Evolutionary conservation across 192 early-diverging fungal species (phyloP).

Genomic region (Coemansia brasiliensis): DNA sequence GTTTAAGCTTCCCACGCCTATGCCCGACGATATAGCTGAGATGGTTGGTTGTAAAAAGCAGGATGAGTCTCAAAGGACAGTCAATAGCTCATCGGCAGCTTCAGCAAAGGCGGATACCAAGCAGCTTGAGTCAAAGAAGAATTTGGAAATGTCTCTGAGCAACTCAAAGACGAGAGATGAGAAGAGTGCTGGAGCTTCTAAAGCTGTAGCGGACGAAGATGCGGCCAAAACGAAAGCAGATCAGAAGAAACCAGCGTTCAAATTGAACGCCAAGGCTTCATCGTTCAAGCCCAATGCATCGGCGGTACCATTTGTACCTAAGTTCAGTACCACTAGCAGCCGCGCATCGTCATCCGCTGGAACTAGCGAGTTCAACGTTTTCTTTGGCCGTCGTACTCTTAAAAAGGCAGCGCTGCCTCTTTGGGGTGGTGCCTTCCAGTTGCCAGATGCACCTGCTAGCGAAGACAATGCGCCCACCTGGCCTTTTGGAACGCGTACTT

Average conservation of each 20-base stretch:
- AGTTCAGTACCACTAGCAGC: slow-evolving; percentile 45
- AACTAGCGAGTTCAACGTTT: slow-evolving; percentile 34
- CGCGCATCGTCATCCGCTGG: slow-evolving; percentile 38
- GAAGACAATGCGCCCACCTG: slow-evolving; percentile 38
- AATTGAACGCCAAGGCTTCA: slow-evolving; percentile 72
- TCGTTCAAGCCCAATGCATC: slow-evolving; percentile 76
- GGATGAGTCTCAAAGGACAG: slow-evolving; percentile 14
- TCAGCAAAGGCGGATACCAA: neutral
- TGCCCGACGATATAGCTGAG: slow-evolving; percentile 78
- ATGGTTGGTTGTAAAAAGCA: slow-evolving; percentile 66
- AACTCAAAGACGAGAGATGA: too few species aligned
- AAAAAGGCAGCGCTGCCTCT: slow-evolving; percentile 28
- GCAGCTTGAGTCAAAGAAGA: too few species aligned
- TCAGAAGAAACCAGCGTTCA: slow-evolving; percentile 52
- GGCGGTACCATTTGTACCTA: slow-evolving; percentile 71
- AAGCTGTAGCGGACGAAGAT: too few species aligned
- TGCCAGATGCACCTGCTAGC: neutral
- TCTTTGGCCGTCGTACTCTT: slow-evolving; percentile 47
- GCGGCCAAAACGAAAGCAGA: slow-evolving; percentile 10
- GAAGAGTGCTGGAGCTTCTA: too few species aligned
- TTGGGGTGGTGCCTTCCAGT: slow-evolving; percentile 45
- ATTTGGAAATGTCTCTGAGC: too few species aligned
- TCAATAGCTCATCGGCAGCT: slow-evolving; percentile 6
- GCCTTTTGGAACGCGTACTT: slow-evolving; percentile 48
- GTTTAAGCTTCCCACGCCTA: slow-evolving; percentile 79